Evolutionary conservation across 345 rosid species (phyloP), one percentile per base, ranked within the genome.

Genomic region (Leavenworthia alabamica): DNA sequence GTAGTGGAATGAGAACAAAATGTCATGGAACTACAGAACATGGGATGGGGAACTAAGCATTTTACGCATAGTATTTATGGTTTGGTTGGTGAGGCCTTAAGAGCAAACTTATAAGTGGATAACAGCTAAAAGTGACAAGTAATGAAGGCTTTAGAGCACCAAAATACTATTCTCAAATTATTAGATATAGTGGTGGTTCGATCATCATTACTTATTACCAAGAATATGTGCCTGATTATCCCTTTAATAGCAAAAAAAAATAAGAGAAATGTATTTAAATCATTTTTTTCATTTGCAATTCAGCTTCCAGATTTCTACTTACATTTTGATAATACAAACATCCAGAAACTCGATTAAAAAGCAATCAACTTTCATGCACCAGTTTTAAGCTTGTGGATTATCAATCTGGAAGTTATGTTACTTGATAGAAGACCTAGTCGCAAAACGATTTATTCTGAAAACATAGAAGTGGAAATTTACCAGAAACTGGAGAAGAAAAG

Each of bases 401-500:
- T 43, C 32, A n/a, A n/a, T n/a, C n/a, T n/a, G n/a, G n/a, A n/a
- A n/a, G n/a, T n/a, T n/a, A n/a, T n/a, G n/a, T n/a, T n/a, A n/a
- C 3, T 56, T n/a, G 19, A 48, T 31, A 63, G 47, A 62, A 41
- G 28, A 49, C 52, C 11, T 67, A 48, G 19, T 50, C 12, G 15
- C 52, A 39, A 62, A 47, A 55, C 9, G 1, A 48, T 49, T 32
- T 40, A n/a, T 62, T 56, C 40, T 46, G 37, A 28, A 28, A 20
- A 22, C 17, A 48, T 22, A 32, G 57, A 14, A 47, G 7, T 2
- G 32, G 42, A 56, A 48, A 44, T 14, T 77, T 82, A 92, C 97
- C 90, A 86, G 51, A 85, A 92, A 86, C 69, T 92, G 99, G 62
- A 92, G 97, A 68, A 92, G 54, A 70, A 79, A 92, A 50, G 97